Conservation (phyloP, 2,329 filamentous ascomycete species). For the Ophiostoma sp. region DNA sequence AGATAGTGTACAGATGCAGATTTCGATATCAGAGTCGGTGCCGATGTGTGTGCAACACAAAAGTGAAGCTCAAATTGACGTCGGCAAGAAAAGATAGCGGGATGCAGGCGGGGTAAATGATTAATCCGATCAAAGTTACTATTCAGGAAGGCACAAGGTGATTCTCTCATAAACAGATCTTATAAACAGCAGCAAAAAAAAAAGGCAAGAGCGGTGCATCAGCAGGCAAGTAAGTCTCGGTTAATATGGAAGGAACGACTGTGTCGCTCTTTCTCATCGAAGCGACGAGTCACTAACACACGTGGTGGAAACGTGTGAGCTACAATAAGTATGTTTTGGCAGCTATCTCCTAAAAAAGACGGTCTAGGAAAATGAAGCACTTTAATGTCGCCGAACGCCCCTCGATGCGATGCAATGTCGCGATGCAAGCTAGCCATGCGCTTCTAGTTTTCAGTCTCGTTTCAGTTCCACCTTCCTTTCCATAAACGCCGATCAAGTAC, state of each 20-base stretch:
- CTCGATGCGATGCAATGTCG: neutral
- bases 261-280: neutral
- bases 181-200: too few relatives aligned
- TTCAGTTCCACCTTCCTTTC: neutral
- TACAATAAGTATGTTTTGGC: neutral
- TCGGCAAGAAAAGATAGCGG: neutral
- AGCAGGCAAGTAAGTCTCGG: neutral
- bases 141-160: neutral
- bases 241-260: neutral
- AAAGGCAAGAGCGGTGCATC: neutral
- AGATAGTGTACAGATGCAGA: neutral
- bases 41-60: neutral
- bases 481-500: neutral
- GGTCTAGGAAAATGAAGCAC: neutral
- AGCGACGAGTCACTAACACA: neutral
- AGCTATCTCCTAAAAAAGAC: neutral
- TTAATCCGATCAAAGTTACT: neutral
- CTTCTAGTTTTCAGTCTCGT: neutral
- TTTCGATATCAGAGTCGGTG: neutral
- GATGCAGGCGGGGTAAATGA: neutral
- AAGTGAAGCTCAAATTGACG: conserved; percentile 1
- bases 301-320: neutral
- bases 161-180: neutral
- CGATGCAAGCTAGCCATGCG: neutral
- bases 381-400: neutral